Base-by-base conservation (phyloP, 441 rosid species). In the Adansonia rubrostipa region DNA sequence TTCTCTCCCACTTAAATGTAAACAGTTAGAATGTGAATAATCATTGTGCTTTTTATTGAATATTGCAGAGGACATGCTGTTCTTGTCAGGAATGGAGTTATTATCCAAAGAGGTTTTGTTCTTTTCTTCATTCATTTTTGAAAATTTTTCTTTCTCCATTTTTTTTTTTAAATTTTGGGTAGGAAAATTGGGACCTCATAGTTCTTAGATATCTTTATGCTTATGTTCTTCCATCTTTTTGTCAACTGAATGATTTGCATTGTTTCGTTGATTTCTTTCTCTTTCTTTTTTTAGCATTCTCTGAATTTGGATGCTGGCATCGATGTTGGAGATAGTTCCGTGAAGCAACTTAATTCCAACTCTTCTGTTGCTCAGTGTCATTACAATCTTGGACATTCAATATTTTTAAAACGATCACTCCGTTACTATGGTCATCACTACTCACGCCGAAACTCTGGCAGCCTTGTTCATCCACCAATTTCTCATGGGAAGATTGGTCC, bases 321-420 rank as follows among this genome's bases (percentile, higher is more conserved):
- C 83, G 87, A 87, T 73, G 76, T 62, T 40, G 44, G 76, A 50
- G 87, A 84, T 80, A 74, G 76, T 85, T 73, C 82, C 10, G 36
- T 20, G 44, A 86, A 85, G 86, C 74, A 76, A 68, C 73, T 82
- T 63, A 80, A 83, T 74, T 76, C 70, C 17, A 86, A 78, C 33
- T 65, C 80, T 48, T 81, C 89, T 80, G 69, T 71, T 73, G 63
- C 80, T 63, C 87, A 82, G 61, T 83, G 75, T 77, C 86, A 81
- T 45, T 77, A 85, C 73, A 83, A 82, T 82, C 86, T 83, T 61
- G 83, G 90, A 17, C 88, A 84, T 56, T 81, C 92, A 64, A 42
- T 90, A 17, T 82, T 88, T 81, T 80, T 88, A 76, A 91, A 91
- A 74, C 86, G 93, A 64, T 83, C 91, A 3, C 92, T 87, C 28